These are phyloP conservation scores for Amanita brunnescens DNA, from an alignment of 768 basidiomycete genomes.

Conservation along the genomic window DNA sequence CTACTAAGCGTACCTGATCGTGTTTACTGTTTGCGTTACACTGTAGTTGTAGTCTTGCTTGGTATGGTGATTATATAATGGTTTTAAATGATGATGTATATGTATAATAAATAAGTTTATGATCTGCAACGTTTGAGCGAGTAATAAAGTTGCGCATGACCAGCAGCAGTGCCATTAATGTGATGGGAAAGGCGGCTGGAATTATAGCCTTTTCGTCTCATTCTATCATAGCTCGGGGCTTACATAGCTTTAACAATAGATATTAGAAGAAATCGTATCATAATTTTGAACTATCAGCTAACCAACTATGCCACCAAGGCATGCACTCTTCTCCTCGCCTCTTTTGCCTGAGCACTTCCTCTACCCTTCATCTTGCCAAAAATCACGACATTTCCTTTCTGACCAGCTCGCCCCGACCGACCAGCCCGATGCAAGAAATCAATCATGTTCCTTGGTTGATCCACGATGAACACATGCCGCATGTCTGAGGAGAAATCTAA, in stretches of 20 bases:
- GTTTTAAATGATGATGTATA: too few species aligned
- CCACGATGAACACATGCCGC: constrained; percentile 78
- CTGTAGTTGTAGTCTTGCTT: background rate
- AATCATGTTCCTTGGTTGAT: constrained; percentile 82
- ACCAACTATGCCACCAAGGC: background rate
- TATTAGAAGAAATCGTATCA: too few species aligned
- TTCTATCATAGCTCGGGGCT: too few species aligned
- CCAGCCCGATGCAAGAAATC: constrained; percentile 93
- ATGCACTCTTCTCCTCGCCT: constrained; percentile 39
- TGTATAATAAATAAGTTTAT: too few species aligned
- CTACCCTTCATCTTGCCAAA: constrained; percentile 66
- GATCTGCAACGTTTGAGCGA: too few species aligned
- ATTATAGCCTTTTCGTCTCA: too few species aligned
- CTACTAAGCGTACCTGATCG: background rate
- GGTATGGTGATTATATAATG: too few species aligned
- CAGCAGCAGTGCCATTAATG: too few species aligned
- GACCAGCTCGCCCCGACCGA: constrained; percentile 68
- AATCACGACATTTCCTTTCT: constrained; percentile 61
- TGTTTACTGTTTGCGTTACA: background rate
- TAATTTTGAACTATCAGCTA: background rate
- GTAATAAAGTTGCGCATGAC: too few species aligned
- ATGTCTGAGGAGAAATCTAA: constrained; percentile 78
- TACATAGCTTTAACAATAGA: too few species aligned
- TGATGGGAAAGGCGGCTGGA: too few species aligned
- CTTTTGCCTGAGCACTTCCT: constrained; percentile 43